Evolutionary conservation across 768 basidiomycete species (phyloP), one percentile per base, ranked within the genome.

Genomic region (Neoboletus brunneissimus): DNA sequence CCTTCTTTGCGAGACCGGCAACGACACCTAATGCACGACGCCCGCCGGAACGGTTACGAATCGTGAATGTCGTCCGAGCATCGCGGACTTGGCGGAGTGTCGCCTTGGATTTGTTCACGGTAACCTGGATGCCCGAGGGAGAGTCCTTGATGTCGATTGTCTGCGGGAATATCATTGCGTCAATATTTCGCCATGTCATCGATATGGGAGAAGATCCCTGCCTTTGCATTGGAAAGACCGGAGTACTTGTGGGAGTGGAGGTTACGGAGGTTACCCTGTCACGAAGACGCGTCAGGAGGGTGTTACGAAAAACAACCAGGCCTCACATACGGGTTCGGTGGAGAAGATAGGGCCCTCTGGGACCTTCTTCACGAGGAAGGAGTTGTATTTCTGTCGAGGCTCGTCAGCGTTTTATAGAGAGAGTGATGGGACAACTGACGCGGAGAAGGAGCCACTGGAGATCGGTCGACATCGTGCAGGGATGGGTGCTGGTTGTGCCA

Each of bases 401-500:
- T 18, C 20, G 38, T 64, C 37, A 65, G 34, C 0, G 11, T 7
- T 3, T 23, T 3, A 2, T 57, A n/a, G 6, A 40, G 25, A 7
- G 38, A 16, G 13, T 8, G 23, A 48, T n/a, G 23, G 4, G 38
- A 11, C 51, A 44, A 84, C 88, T 70, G 69, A 91, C 90, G 70
- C 90, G 90, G 73, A 91, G 76, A 59, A 96, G 87, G 72, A 94
- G 87, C 94, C 94, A 96, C 79, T 94, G 83, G 75, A 96, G 90
- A 74, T 95, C 92, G 79, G 77, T 71, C 68, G 91, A 91, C 91
- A 93, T 93, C 71, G 76, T 84, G 77, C 57, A 54, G 53, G 34
- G 43, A 48, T 34, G 44, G 6, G 61, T 56, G 60, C 45, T 58
- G 50, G 57, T 57, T 55, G 60, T 51, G 40, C 57, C 25, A 25